These are phyloP conservation scores for Litsea cubeba DNA, from an alignment of 164 flowering plant species.

Conservation along the genomic window DNA sequence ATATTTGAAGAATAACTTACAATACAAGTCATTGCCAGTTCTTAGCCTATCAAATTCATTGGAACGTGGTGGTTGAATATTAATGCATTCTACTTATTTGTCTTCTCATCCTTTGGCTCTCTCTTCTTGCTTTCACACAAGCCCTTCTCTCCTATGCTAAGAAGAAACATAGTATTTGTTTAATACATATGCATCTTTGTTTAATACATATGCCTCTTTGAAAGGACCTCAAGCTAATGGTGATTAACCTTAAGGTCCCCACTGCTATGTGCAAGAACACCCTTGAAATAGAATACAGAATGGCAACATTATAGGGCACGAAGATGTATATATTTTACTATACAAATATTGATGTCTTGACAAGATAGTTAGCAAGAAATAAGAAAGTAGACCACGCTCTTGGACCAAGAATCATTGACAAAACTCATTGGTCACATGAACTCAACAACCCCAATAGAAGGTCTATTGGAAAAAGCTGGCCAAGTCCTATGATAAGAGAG, in stretches of 20 bases:
- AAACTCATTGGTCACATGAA: not conserved
- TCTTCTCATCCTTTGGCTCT: not conserved
- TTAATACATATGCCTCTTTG: no score
- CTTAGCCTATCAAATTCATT: not conserved
- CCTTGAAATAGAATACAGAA: slow-evolving; percentile 1
- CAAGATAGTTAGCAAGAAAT: not conserved
- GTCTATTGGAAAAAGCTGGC: not conserved
- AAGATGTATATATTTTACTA: not conserved
- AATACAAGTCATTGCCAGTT: not conserved
- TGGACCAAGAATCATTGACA: not conserved
- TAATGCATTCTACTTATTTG: not conserved
- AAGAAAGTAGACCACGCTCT: not conserved
- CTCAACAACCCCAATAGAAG: not conserved
- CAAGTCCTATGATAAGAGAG: not conserved
- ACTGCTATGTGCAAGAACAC: slow-evolving; percentile 1
- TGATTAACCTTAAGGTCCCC: slow-evolving; percentile 9
- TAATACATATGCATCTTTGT: not conserved
- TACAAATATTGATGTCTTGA: not conserved
- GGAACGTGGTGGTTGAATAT: not conserved
- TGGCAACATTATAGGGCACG: slow-evolving; percentile 13
- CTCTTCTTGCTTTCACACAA: not conserved
- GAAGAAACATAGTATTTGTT: not conserved
- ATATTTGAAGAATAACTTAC: no score
- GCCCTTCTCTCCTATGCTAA: slow-evolving; percentile 1
- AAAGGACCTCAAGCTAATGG: not conserved